A percentile compares a stretch with the other conserved stretches of the same genome.
Conservation (phyloP, 371 early-diverging fungal genomes). For the Pancytospora philotis region DNA sequence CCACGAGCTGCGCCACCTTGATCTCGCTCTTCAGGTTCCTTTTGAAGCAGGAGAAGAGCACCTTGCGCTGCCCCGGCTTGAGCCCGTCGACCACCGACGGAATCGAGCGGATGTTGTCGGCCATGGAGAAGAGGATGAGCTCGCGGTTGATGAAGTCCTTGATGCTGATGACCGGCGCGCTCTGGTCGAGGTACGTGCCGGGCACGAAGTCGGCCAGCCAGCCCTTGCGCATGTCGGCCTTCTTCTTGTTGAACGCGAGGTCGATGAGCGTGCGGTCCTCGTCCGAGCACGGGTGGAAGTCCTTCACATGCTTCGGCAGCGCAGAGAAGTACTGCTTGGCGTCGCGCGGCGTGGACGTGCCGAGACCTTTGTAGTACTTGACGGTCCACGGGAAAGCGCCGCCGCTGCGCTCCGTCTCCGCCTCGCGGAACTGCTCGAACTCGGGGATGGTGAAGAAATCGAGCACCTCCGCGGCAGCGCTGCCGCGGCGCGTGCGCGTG, state of each 20-base stretch:
- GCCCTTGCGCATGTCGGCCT: slow-evolving; percentile 82
- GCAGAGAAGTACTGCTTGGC: slow-evolving; percentile 84
- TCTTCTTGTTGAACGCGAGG: slow-evolving; percentile 93
- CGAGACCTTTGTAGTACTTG: slow-evolving; percentile 98
- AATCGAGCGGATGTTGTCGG: slow-evolving; percentile 90
- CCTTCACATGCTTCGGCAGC: slow-evolving; percentile 71
- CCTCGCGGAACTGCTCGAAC: slow-evolving; percentile 71
- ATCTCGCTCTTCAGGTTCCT: slow-evolving; percentile 71
- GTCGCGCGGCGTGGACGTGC: slow-evolving; percentile 77
- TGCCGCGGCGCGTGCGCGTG: too few species aligned
- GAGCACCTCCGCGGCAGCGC: slow-evolving; percentile 41
- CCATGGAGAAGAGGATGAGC: slow-evolving; percentile 86
- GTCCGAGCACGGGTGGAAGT: slow-evolving; percentile 64
- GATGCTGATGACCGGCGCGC: slow-evolving; percentile 67
- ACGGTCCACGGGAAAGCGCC: slow-evolving; percentile 47
- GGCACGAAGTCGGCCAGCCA: slow-evolving; percentile 79
- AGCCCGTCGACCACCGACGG: slow-evolving; percentile 93
- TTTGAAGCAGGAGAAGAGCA: slow-evolving; percentile 80
- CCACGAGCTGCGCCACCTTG: slow-evolving; percentile 86
- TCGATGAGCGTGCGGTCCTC: slow-evolving; percentile 75
- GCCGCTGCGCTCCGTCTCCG: neutral
- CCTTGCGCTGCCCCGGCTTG: slow-evolving; percentile 96
- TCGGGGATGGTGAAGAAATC: slow-evolving; percentile 91
- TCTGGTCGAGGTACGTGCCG: slow-evolving; percentile 85
- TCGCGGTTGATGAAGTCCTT: slow-evolving; percentile 91